A percentile compares a stretch with the other conserved stretches of the same genome.
Evolutionary conservation across 176 grass and related monocot genomes (phyloP).

Genomic region (Aegilops bicornis): DNA sequence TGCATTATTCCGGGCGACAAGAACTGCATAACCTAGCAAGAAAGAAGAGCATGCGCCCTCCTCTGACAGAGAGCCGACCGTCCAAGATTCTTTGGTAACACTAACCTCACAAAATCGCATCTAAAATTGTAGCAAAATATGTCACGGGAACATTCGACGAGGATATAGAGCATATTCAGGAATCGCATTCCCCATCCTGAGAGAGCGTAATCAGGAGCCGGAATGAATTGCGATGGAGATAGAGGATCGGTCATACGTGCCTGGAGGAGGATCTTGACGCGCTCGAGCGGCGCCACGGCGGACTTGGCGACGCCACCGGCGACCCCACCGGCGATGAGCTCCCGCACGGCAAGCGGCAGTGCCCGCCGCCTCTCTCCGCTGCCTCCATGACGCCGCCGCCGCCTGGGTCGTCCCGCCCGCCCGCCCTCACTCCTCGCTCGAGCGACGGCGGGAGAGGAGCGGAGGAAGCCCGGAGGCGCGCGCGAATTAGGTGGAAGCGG

Average conservation of each 20-base stretch:
- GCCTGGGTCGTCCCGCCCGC: not conserved
- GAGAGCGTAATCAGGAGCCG: not conserved
- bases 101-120: not conserved
- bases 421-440: not conserved
- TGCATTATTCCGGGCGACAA: not conserved
- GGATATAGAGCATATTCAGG: not conserved
- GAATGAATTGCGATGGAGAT: not conserved
- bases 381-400: slow-evolving; percentile 23
- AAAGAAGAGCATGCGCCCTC: not conserved
- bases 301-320: slow-evolving; percentile 87
- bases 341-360: slow-evolving; percentile 76
- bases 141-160: not conserved
- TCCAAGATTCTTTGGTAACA: not conserved
- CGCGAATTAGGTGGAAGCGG: not conserved
- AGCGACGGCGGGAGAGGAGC: slow-evolving; percentile 7
- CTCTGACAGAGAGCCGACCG: not conserved
- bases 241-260: slow-evolving; percentile 15
- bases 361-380: not conserved
- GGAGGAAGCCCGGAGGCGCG: slow-evolving; percentile 4
- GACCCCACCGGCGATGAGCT: slow-evolving; percentile 82
- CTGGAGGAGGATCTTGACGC: slow-evolving; percentile 98
- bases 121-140: not conserved
- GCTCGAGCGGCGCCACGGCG: slow-evolving; percentile 87
- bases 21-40: not conserved
- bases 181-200: not conserved